Evolutionary conservation across 768 basidiomycete species (phyloP), one percentile per base, ranked within the genome.

Genomic region (Agaricus sinodeliciosus): DNA sequence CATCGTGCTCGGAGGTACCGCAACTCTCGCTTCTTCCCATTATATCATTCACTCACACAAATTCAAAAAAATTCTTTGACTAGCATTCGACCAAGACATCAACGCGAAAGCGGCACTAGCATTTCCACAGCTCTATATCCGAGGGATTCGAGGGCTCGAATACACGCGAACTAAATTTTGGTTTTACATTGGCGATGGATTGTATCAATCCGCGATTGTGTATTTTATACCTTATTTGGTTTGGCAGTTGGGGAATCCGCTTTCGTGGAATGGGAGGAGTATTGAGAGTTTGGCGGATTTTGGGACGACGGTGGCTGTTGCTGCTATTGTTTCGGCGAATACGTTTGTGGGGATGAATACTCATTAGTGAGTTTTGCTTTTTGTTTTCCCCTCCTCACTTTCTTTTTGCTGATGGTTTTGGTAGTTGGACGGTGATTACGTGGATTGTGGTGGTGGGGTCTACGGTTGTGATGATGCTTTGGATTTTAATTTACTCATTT

Each of bases 101-200:
- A 91, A 94, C 63, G 87, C 90, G 16, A 81, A 83, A 65, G 92
- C 90, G 0, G 90, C 90, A 0, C 70, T 96, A 28, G 93, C 92
- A 5, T 96, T 90, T 71, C 95, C 95, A 4, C 90, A 94, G 60
- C 82, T 98, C n/a, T 98, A 98, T 66, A 76, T 94, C 58, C 85
- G 94, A 35, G 95, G 95, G 22, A 96, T 97, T 57, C 82, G 86
- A 13, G 93, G 94, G 18, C 74, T 94, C 13, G 95, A 96, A 61
- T 98, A 96, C 69, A 96, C 94, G 15, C 82, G 91, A 9, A 57
- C 72, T 48, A 93, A 90, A 70, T 98, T 98, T 71, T 97, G 93
- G 92, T 64, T 85, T 50, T 96, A 94, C 69, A 96, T 97, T 90
- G 65, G 81, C 6, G 95, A 98, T 65, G 94, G 94, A 25, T 69